Evolutionary conservation across 192 early-diverging fungal genomes (phyloP), one percentile per base, ranked within the genome.

Genomic region (Chytriomyces confervae): DNA sequence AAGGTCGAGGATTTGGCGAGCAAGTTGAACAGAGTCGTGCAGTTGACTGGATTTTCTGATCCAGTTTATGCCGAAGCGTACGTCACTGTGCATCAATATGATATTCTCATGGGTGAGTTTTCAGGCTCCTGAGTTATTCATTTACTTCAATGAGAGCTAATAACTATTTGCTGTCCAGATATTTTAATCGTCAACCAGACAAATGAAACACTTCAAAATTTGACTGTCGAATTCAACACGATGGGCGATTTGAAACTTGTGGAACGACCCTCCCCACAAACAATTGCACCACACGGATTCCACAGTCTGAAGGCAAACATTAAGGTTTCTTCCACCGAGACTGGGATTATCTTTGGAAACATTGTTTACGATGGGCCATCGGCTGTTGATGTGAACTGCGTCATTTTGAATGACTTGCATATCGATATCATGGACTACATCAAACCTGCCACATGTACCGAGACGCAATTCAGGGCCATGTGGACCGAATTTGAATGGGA

Each of bases 401-500:
- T 98, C 10, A 94, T 98, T 45, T 86, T 99, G 68, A 98, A 96
- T 76, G 97, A 99, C 77, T 95, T 99, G 63, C 96, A 97, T 77
- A 94, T 99, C 78, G 97, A 99, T 77, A 99, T 99, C 77, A 97
- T 98, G 96, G 97, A 98, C 83, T 99, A 98, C 82, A 97, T 99
- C 84, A 94, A 96, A 61, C 94, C 96, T 23, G 94, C 93, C 44
- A 86, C 83, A 53, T 98, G 96, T 86, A 92, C 90, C 60, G 95
- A 96, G 81, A 93, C 92, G 44, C 72, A 93, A 90, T 99, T 99
- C 94, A 91, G 96, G 67, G 84, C 91, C 76, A 97, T 98, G 95
- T 99, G 97, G 97, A 94, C 91, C 62, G 97, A 99, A 85, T 99
- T 99, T 87, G 97, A 99, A 82, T 99, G 97, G 97, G 97, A 99